A percentile compares a stretch with the other conserved stretches of the same genome.
These are phyloP conservation scores for Sphagnurus paluster DNA, from an alignment of 1,284 basidiomycete species.

Conservation along the genomic window DNA sequence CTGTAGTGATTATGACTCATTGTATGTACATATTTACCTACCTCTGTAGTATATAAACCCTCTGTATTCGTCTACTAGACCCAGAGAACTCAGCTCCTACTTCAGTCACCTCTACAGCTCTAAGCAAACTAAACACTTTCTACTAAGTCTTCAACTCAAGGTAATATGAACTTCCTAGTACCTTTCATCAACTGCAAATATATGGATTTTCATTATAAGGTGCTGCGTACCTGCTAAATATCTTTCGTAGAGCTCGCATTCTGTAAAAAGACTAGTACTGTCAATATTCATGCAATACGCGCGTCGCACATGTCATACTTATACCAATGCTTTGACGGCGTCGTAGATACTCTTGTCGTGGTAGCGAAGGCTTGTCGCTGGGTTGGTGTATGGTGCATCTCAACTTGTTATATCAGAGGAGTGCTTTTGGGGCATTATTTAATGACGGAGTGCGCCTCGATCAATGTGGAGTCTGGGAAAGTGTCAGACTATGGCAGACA, in stretches of 20 bases:
- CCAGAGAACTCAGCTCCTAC: too few relatives aligned
- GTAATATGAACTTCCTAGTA: too few relatives aligned
- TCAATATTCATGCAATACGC: neutral
- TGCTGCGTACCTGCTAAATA: conserved; percentile 47
- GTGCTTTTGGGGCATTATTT: conserved; percentile 70
- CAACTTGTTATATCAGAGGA: conserved; percentile 90
- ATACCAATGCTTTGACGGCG: conserved; percentile 74
- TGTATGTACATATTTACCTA: too few relatives aligned
- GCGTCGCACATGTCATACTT: too few relatives aligned
- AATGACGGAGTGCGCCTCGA: conserved; percentile 86
- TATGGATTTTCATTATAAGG: neutral
- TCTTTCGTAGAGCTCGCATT: conserved; percentile 51
- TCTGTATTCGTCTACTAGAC: too few relatives aligned
- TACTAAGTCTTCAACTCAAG: too few relatives aligned
- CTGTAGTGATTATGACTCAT: too few relatives aligned
- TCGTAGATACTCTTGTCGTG: conserved; percentile 88
- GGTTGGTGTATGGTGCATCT: conserved; percentile 85
- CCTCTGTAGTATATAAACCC: too few relatives aligned
- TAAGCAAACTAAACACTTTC: too few relatives aligned
- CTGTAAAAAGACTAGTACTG: too few relatives aligned
- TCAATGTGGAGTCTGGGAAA: conserved; percentile 67
- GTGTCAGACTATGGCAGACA: neutral
- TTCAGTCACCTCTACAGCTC: too few relatives aligned
- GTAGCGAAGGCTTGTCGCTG: conserved; percentile 77
- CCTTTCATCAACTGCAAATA: neutral